Conservation (phyloP, 75 land plant species). For the Ceratopteris richardii region DNA sequence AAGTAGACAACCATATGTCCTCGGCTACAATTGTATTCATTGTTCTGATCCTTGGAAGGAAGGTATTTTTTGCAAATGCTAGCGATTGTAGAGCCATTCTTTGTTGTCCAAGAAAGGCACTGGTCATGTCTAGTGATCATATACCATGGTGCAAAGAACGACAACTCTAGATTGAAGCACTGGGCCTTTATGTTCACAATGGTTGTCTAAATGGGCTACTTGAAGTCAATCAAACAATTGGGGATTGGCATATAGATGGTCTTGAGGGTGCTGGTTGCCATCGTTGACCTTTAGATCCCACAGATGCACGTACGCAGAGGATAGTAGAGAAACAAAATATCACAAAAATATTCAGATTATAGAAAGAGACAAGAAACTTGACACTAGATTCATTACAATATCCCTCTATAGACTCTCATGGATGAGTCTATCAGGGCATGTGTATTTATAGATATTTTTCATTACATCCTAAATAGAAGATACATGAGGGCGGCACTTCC, state of each 20-base stretch:
- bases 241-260: conserved; percentile 76
- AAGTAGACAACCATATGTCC: conserved; percentile 42
- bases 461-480: too few relatives aligned
- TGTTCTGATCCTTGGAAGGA: conserved; percentile 56
- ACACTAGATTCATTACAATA: too few relatives aligned
- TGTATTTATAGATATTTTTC: too few relatives aligned
- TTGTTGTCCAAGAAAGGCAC: conserved; percentile 64
- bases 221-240: conserved; percentile 63
- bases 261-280: conserved; percentile 39
- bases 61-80: conserved; percentile 81
- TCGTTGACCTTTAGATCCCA: too few relatives aligned
- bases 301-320: too few relatives aligned
- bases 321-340: too few relatives aligned
- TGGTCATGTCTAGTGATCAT: conserved; percentile 85
- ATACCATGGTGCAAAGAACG: conserved; percentile 45
- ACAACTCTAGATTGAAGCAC: conserved; percentile 45
- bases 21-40: conserved; percentile 67
- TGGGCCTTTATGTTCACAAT: conserved; percentile 67
- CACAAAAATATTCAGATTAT: too few relatives aligned
- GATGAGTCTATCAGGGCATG: too few relatives aligned
- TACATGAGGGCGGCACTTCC: too few relatives aligned
- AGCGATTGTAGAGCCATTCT: conserved; percentile 94
- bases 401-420: too few relatives aligned
- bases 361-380: too few relatives aligned
- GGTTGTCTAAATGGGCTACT: conserved; percentile 73